phyloP scores from a whole-genome alignment of 352 stramenopile species.

The Pseudoperonospora humuli region DNA sequence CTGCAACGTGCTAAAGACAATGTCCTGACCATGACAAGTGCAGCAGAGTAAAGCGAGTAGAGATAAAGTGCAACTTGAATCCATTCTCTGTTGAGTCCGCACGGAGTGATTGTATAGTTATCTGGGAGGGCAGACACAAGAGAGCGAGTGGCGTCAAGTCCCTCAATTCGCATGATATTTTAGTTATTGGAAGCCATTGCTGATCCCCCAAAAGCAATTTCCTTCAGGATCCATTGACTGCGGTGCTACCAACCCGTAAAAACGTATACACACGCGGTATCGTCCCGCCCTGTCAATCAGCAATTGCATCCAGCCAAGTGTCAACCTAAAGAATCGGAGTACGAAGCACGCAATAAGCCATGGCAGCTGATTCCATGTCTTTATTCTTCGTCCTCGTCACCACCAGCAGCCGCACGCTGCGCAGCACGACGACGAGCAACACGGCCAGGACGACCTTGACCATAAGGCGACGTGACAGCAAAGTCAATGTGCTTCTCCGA shows the following conservation, averaged over 20 bases:
- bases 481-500: conserved; percentile 99
- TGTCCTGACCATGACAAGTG: conserved; percentile 21
- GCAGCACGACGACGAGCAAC: conserved; percentile 93
- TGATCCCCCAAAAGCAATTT: conserved; percentile 24
- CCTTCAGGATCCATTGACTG: conserved; percentile 2
- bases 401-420: conserved; percentile 87
- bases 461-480: conserved; percentile 95
- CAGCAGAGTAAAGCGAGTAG: conserved; percentile 6
- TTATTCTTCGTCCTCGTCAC: conserved; percentile 85
- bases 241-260: neutral
- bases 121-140: conserved; percentile 1
- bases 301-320: neutral
- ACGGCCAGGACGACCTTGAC: conserved; percentile 93
- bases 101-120: neutral
- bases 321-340: conserved; percentile 14
- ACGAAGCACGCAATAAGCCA: conserved; percentile 14
- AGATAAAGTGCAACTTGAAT: neutral
- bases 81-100: neutral
- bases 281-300: neutral
- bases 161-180: conserved; percentile 84
- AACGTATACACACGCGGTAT: neutral
- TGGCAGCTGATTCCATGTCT: conserved; percentile 10
- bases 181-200: conserved; percentile 40
- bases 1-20: conserved; percentile 70
- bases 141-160: conserved; percentile 29